These are phyloP conservation scores for Termitomyces sp. DNA, from an alignment of 768 basidiomycete species.

Conservation along the genomic window DNA sequence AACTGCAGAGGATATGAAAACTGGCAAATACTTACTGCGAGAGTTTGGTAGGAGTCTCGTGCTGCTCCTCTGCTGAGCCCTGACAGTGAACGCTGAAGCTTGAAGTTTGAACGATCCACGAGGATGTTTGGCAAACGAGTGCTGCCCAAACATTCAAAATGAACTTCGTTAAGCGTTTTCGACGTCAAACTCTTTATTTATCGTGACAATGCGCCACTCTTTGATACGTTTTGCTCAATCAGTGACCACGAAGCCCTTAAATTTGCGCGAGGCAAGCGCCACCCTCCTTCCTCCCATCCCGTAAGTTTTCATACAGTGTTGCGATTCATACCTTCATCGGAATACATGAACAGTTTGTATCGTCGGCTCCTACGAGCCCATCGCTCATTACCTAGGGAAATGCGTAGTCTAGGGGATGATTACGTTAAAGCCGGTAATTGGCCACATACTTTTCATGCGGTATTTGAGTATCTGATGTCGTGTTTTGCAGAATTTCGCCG, in stretches of 20 bases:
- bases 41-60: too few relatives aligned
- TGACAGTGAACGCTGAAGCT: too few relatives aligned
- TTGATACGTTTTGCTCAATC: constrained; percentile 53
- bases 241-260: constrained; percentile 54
- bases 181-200: not conserved
- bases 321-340: not conserved
- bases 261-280: constrained; percentile 60
- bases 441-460: constrained; percentile 4
- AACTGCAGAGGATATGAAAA: too few relatives aligned
- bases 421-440: constrained; percentile 77
- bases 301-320: constrained; percentile 42
- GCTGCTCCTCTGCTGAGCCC: too few relatives aligned
- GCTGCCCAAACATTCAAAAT: not conserved
- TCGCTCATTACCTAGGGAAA: constrained; percentile 65
- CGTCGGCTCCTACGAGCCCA: constrained; percentile 82
- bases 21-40: too few relatives aligned
- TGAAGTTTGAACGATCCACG: too few relatives aligned
- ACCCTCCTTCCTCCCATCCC: constrained; percentile 81
- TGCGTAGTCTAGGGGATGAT: constrained; percentile 82
- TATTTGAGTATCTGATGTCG: not conserved
- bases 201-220: constrained; percentile 41
- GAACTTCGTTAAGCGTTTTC: not conserved
- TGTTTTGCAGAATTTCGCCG: constrained; percentile 75
- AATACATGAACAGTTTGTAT: constrained; percentile 56
- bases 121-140: not conserved